Base-by-base conservation (phyloP, 1,284 basidiomycete species). In the Afroboletus lepidellus region DNA sequence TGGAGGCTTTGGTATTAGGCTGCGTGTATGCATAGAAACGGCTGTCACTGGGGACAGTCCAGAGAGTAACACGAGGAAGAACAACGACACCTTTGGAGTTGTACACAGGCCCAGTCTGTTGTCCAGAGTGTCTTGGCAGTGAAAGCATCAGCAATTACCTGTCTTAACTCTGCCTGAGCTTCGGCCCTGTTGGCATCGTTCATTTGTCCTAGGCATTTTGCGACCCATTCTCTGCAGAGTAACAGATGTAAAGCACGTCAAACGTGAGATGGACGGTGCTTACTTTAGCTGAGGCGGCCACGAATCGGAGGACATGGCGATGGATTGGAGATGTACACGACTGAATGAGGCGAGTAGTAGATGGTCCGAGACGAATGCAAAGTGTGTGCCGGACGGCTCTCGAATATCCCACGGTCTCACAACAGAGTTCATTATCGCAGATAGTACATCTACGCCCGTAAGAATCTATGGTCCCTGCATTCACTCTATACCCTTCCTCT, bases 101-200 rank as follows among this genome's bases (percentile, higher is more conserved):
- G 87, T 37, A 91, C 80, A 38, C 79, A 84, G 25, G 78, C 73
- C 93, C 93, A 96, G 69, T 96, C 92, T 50, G 87, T 94, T 29
- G 88, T 90, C 86, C 91, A 92, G 33, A 96, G 78, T 8, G 88
- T 82, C 68, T 90, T 84, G 63, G 82, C 79, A 58, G 78, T 77
- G 73, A 87, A 90, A 75, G 89, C 80, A 63, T 89, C 84, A 80
- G 85, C 79, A 72, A 92, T 92, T 83, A 90, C 86, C 84, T 90
- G 79, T 81, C 86, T 87, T 66, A 92, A 71, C 76, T 92, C 90
- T 61, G 85, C 79, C 64, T 88, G 85, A 15, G 87, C 90, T 63
- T 91, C 89, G 48, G 73, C 72, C 66, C 80, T 79, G 69, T 90
- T 92, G 51, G 76, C 69, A 58, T 90, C 85, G 27, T 85, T 86